Evolutionary conservation across 805 yeast genomes (phyloP), one percentile per base, ranked within the genome.

Genomic region (Sugiyamaella mastotermitis): DNA sequence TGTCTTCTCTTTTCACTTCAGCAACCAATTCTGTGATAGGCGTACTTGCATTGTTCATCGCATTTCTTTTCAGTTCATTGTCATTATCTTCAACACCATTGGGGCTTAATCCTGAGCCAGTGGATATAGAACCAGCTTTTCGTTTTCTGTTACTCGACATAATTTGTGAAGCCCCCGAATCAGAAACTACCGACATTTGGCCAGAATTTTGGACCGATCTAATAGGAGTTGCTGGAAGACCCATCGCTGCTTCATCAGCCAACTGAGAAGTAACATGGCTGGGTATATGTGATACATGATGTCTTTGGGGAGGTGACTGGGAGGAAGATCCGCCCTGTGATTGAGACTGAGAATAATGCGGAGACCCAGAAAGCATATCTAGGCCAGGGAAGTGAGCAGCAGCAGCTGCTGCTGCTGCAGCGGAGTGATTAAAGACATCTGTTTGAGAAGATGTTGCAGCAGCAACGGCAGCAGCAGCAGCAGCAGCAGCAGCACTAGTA

Each of bases 1-100:
- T 18, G n/a, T 47, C 45, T 28, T 47, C 47, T 10, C 42, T 33
- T 7, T 11, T 7, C 7, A 10, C 24, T 7, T 22, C 10, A 7
- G 41, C 35, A 11, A 47, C 48, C n/a, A 50, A 43, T 13, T 45
- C 44, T 15, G 31, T 41, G 14, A 50, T 14, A 11, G 51, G 45
- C 24, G 34, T 27, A 13, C 37, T 25, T 29, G 35, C 31, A 17
- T 38, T 37, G 7, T 25, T 24, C 15, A 41, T 37, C 3, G 52
- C 52, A 5, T 30, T 35, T 10, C 38, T 31, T 22, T 38, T 45
- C 21, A 48, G 35, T 26, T 44, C 46, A 17, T 29, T 25, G 15
- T 46, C 48, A 31, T 20, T 27, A 30, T 46, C 50, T 19, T 45
- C 47, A n/a, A n/a, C n/a, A n/a, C n/a, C n/a, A n/a, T 11, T 18